Conservation (phyloP, 2,329 filamentous ascomycete genomes). For the Talaromyces sp. region DNA sequence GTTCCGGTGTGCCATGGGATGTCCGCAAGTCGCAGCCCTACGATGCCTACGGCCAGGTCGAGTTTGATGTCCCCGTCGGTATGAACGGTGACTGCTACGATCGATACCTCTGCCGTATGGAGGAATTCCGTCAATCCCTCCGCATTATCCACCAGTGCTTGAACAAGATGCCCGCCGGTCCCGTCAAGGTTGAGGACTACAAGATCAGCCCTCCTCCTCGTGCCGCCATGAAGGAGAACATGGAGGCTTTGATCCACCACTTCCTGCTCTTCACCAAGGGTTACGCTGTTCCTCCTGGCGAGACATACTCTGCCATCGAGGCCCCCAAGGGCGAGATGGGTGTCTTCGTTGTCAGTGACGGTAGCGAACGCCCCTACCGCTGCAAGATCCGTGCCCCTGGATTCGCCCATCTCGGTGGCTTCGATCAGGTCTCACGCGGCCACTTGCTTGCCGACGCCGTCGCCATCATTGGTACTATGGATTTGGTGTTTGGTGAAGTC, state of each 20-base stretch:
- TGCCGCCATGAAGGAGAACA: slow-evolving; percentile 99
- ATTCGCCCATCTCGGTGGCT: slow-evolving; percentile 90
- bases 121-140: slow-evolving; percentile 97
- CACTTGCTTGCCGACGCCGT: slow-evolving; percentile 95
- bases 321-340: slow-evolving; percentile 99
- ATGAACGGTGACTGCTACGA: slow-evolving; percentile 99
- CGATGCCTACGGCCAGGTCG: slow-evolving; percentile 95
- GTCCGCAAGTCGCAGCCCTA: slow-evolving; percentile 96
- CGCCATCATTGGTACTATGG: slow-evolving; percentile 86
- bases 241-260: slow-evolving; percentile 99
- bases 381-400: slow-evolving; percentile 97
- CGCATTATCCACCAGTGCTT: slow-evolving; percentile 98
- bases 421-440: slow-evolving; percentile 89
- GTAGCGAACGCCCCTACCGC: slow-evolving; percentile 91
- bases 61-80: slow-evolving; percentile 96
- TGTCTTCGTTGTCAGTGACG: slow-evolving; percentile 93
- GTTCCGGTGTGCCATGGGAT: slow-evolving; percentile 94
- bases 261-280: slow-evolving; percentile 99
- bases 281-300: slow-evolving; percentile 92
- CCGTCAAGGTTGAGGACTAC: slow-evolving; percentile 96
- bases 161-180: slow-evolving; percentile 97
- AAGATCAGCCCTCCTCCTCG: slow-evolving; percentile 96
- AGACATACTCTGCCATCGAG: slow-evolving; percentile 97
- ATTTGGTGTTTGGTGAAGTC: slow-evolving; percentile 79
- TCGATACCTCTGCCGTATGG: slow-evolving; percentile 98